phyloP scores from a whole-genome alignment of 768 basidiomycete species.

The Mycena haematopus region DNA sequence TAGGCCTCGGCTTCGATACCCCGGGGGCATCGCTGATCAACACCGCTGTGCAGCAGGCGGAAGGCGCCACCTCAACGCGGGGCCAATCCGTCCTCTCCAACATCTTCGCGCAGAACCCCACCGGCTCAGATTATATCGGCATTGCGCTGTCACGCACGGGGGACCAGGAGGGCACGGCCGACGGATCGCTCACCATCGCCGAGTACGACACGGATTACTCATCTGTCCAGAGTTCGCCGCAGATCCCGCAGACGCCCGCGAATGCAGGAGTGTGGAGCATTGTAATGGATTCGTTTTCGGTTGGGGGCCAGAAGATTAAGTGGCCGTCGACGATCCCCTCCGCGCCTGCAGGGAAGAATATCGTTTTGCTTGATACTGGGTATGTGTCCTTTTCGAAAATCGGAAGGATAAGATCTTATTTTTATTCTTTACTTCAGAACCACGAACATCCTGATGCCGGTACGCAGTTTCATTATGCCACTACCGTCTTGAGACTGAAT shows the following conservation, averaged over 20 bases:
- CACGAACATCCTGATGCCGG: conserved; percentile 6
- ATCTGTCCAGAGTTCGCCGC: background rate
- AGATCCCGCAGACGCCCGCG: background rate
- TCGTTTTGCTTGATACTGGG: conserved; percentile 11
- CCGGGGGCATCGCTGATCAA: background rate
- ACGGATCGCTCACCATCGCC: conserved; percentile 5
- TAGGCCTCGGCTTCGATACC: conserved; percentile 9
- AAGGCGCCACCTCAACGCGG: background rate
- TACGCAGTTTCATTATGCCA: background rate
- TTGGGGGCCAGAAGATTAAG: conserved; percentile 5
- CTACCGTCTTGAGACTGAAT: background rate
- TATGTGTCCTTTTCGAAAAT: background rate
- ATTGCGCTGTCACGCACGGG: conserved; percentile 9
- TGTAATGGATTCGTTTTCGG: background rate
- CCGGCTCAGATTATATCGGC: background rate
- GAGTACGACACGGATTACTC: conserved; percentile 1
- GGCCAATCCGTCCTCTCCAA: conserved; percentile 11
- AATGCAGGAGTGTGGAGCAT: background rate
- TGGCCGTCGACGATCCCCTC: background rate
- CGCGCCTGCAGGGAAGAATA: conserved; percentile 1
- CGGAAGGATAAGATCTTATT: background rate
- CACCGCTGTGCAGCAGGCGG: background rate
- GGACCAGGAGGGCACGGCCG: conserved; percentile 3
- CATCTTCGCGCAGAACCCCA: conserved; percentile 5
- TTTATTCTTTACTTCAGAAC: background rate